Evolutionary conservation across 805 yeast genomes (phyloP), one percentile per base, ranked within the genome.

Genomic region (Alloascoidea africana): DNA sequence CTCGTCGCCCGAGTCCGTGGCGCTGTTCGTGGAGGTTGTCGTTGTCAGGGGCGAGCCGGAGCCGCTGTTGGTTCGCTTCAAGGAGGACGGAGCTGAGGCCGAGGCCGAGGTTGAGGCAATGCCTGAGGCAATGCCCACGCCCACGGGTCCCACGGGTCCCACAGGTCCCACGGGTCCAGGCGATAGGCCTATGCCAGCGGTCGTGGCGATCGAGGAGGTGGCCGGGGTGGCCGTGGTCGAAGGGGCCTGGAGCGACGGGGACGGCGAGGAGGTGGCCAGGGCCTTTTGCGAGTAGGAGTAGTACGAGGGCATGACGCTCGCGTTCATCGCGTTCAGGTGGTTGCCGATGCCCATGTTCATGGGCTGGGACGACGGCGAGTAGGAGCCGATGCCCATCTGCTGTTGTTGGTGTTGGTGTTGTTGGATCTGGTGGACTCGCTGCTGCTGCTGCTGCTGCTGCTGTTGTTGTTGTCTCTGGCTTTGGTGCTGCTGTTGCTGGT

Each of bases 371-470:
- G 8, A 35, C 32, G 4, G 37, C 16, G 14, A 18, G 34, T 6
- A 17, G 15, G 5, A 35, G 27, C 38, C 36, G 16, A 11, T 23
- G 15, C 17, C 18, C 32, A 36, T 32, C 19, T 5, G 17, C 18
- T 33, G 36, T 18, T 35, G 33, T 11, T n/a, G 37, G 8, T n/a
- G 37, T 11, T 34, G 37, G n/a, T n/a, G 37, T n/a, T 23, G 37
- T 11, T 17, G 37, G n/a, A 11, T 32, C 23, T 13, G 37, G 23
- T n/a, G 18, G 58, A n/a, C n/a, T n/a, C n/a, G n/a, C n/a, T n/a
- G n/a, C 15, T 53, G 62, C 37, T 51, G 51, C 18, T 47, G 45
- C 17, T 47, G 48, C 17, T 56, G 54, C 38, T 47, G 59, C 36
- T 53, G 50, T 17, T 41, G 40, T 23, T 40, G 47, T 23, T 32